Evolutionary conservation across 306 rosid genomes (phyloP), one percentile per base, ranked within the genome.

Genomic region (Lathyrus aphaca): DNA sequence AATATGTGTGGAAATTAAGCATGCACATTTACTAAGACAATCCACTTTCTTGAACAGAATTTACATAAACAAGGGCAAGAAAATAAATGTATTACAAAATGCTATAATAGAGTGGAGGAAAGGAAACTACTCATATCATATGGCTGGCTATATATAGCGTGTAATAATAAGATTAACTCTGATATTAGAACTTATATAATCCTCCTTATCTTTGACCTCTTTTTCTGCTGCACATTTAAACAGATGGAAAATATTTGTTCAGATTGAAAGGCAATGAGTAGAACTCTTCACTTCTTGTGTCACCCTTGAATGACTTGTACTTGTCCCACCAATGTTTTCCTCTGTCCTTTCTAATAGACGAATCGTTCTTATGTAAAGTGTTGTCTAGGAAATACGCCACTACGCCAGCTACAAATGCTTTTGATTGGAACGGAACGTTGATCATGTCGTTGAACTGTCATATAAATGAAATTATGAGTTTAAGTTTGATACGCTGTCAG

Each of bases 241-340:
- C 97, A 27, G 99, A 91, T 59, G 99, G 99, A 82, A 94, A 94
- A 69, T 91, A 88, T 76, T 91, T 94, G 95, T 94, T 94, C 48
- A 91, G 89, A 73, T 94, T 88, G 92, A 88, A 91, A 10, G 99
- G 99, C 17, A 94, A 79, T 13, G 97, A 87, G 80, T 91, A 94
- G 72, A 94, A 94, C 82, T 94, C 99, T 66, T 87, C 97, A 12
- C 92, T 90, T 76, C 99, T 91, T 1, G 85, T 53, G 61, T 94
- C 99, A 2, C 86, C 82, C 85, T 84, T 86, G 87, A 78, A 94
- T 29, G 95, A 84, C 79, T 65, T 75, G 89, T 76, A 94, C 84
- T 88, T 94, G 86, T 88, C 96, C 99, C 99, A 94, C 97, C 99
- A 94, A 74, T 86, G 86, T 79, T 87, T 94, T 8, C 99, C 99